Evolutionary conservation across 1,139 yeast genomes (phyloP), one percentile per base, ranked within the genome.

Genomic region (Yamadazyma friedrichii): DNA sequence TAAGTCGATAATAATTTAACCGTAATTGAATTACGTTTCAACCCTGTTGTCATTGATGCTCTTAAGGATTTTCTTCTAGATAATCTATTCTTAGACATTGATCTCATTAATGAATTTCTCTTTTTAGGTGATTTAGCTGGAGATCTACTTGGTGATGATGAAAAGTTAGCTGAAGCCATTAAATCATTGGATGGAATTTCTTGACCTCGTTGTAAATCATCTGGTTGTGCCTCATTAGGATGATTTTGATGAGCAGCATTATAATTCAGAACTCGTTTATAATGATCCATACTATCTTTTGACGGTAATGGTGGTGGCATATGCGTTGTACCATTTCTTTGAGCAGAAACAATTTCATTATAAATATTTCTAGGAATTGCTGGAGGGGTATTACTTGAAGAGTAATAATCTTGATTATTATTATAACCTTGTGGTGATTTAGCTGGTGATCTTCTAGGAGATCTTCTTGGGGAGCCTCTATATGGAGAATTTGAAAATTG

Each of bases 1-100:
- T 84, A 84, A 0, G 88, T 80, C 0, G 88, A 76, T 44, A 84
- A 71, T 45, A 84, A 62, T 52, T 81, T 84, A 43, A 85, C 70
- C 1, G 91, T 84, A 30, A 84, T 79, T 1, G 89, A 83, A 48
- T 83, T 82, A 53, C 89, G 75, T 59, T 82, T 82, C 51, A 75
- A 56, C 36, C 77, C 76, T 20, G 62, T 57, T 12, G 71, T 63
- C 67, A 72, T 59, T 45, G 75, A 69, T 12, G 64, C 63, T 44
- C 76, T 61, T 35, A 70, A 42, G 1, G 76, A 70, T 44, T 65
- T 69, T 45, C 76, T 59, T 46, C 55, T 60, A 2, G 72, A 64
- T 39, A 67, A 52, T 43, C 70, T 55, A 43, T 65, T 65, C 51
- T 61, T 65, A 11, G 69, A 59, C 24, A 46, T 50, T 33, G 64